Evolutionary conservation across 768 basidiomycete species (phyloP), one percentile per base, ranked within the genome.

Genomic region (Amylocystis lapponica): DNA sequence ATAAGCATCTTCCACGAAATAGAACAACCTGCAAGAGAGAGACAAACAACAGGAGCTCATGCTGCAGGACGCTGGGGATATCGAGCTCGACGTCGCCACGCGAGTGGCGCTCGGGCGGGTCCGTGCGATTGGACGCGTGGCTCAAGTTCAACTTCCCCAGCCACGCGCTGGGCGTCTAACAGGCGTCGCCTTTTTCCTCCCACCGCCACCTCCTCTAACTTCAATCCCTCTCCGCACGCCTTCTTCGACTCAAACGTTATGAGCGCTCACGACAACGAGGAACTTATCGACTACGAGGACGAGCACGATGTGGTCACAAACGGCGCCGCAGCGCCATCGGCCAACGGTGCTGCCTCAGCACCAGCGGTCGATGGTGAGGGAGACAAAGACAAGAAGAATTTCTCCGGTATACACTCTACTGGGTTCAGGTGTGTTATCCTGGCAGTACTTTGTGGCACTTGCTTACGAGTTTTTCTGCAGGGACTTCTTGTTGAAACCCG

Each of bases 391-490:
- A 91, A 92, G 76, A 95, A 94, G 79, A 96, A 95, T 65, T 97
- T 95, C 61, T 95, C 96, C 48, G 96, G 96, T 23, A 97, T 99
- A 58, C 96, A 99, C 74, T 94, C 94, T n/a, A 99, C 96, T 50
- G 96, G 96, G 46, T 99, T 99, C 71, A 81, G 96, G 94, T 94
- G 44, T 44, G 79, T 61, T 7, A 22, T 8, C 14, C 43, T 17
- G 39, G 31, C 22, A 47, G 30, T 27, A 43, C 9, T n/a, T 13
- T 37, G 13, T 38, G 41, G 7, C 48, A 19, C 39, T 47, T 33
- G 33, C 40, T 48, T 56, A 36, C 25, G 32, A 41, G 14, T 37
- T 27, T 34, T 44, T 50, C 48, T 42, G 17, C 57, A 96, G 93
- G 65, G 96, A 99, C 65, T 99, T 99, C 74, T 72, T 99, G 63